These are phyloP conservation scores for Pyrus communis DNA, from an alignment of 306 rosid species.

Conservation along the genomic window DNA sequence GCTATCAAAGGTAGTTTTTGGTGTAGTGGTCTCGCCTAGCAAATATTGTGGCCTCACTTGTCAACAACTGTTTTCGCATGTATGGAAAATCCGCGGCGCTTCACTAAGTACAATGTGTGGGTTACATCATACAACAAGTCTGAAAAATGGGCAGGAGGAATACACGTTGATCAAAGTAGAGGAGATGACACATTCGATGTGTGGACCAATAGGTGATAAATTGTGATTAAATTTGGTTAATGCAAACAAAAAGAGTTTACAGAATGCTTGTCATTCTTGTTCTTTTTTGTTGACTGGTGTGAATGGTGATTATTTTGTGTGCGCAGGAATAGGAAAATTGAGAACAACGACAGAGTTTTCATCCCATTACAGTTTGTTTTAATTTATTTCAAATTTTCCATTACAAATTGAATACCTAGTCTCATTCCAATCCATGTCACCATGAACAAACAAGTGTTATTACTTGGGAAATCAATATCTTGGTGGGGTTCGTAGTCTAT, in stretches of 20 bases:
- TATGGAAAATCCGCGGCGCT: slow-evolving; percentile 37
- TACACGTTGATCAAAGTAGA: slow-evolving; percentile 29
- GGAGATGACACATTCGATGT: slow-evolving; percentile 45
- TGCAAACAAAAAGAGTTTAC: background rate
- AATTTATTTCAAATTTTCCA: background rate
- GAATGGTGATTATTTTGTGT: background rate
- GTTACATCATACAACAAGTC: slow-evolving; percentile 51
- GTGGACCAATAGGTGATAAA: slow-evolving; percentile 29
- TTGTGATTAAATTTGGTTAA: background rate
- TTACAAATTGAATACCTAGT: background rate
- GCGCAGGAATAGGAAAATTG: slow-evolving; percentile 15
- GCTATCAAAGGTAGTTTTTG: no score
- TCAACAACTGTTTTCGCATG: no score
- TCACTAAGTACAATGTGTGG: slow-evolving; percentile 40
- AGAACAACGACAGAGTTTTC: background rate
- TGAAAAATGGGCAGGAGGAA: slow-evolving; percentile 48
- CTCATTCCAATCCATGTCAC: background rate
- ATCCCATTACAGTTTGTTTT: background rate
- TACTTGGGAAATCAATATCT: no score
- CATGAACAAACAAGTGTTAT: no score
- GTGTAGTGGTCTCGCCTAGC: no score
- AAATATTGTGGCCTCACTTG: no score
- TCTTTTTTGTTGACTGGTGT: background rate
- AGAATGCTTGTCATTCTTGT: background rate
- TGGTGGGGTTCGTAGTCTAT: no score